Conservation (phyloP, 768 basidiomycete genomes). For the Termitomyces sp. region DNA sequence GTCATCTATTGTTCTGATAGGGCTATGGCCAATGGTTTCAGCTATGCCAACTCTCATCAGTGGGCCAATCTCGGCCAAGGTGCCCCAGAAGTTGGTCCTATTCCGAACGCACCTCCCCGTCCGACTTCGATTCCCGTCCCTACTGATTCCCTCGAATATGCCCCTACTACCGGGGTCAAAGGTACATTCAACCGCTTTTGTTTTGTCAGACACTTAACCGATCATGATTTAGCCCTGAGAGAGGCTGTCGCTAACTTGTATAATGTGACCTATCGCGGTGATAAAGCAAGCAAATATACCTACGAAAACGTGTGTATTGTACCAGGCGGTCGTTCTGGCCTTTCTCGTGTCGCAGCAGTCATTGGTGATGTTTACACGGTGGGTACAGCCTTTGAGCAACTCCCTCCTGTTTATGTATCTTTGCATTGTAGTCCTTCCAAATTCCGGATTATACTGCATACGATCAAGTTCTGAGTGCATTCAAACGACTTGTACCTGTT, state of each 20-base stretch:
- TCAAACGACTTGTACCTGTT: slow-evolving; percentile 86
- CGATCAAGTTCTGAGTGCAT: slow-evolving; percentile 78
- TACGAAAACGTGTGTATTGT: slow-evolving; percentile 94
- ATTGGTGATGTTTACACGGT: slow-evolving; percentile 87
- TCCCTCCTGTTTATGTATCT: slow-evolving; percentile 1
- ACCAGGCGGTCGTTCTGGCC: slow-evolving; percentile 86
- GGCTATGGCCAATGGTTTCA: slow-evolving; percentile 94
- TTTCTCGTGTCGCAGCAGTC: slow-evolving; percentile 89
- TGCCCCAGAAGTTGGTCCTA: slow-evolving; percentile 82
- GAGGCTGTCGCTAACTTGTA: slow-evolving; percentile 89
- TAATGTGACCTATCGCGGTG: slow-evolving; percentile 81
- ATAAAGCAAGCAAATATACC: slow-evolving; percentile 80
- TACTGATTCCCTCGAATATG: slow-evolving; percentile 79
- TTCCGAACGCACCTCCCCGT: slow-evolving; percentile 69
- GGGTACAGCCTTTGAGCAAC: slow-evolving; percentile 13
- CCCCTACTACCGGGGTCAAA: slow-evolving; percentile 89
- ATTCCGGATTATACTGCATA: slow-evolving; percentile 91
- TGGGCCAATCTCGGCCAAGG: slow-evolving; percentile 94
- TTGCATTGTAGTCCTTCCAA: slow-evolving; percentile 63
- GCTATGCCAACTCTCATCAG: slow-evolving; percentile 66
- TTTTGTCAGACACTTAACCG: background rate
- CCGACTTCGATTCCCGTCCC: slow-evolving; percentile 62
- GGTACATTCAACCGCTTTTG: slow-evolving; percentile 28
- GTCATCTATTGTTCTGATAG: slow-evolving; percentile 88
- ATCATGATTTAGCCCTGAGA: slow-evolving; percentile 51